Conservation (phyloP, 441 rosid genomes). For the Geranium incanum region DNA sequence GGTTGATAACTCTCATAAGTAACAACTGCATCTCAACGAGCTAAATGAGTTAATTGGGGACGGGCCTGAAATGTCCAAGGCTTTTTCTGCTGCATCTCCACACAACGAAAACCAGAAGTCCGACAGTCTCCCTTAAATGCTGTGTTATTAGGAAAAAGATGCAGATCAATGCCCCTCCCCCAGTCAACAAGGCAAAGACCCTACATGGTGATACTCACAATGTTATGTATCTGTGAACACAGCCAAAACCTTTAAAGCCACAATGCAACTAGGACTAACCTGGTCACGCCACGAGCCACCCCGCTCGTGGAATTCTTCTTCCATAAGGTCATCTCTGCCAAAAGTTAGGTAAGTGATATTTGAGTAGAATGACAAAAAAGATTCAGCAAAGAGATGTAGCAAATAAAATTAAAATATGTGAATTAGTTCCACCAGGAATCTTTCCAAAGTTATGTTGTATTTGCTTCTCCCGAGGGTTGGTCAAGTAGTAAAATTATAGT, state of each 20-base stretch:
- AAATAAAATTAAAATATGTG: no score
- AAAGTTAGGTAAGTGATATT: slow-evolving; percentile 14
- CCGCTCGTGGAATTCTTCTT: slow-evolving; percentile 43
- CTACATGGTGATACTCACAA: slow-evolving; percentile 30
- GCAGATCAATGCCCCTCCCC: slow-evolving; percentile 89
- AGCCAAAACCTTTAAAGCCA: background rate
- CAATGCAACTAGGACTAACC: slow-evolving; percentile 35
- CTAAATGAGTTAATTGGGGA: slow-evolving; percentile 15
- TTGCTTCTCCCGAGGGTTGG: no score
- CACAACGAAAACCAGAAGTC: slow-evolving; percentile 86
- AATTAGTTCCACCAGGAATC: no score
- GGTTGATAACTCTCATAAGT: slow-evolving; percentile 10
- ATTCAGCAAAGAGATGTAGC: background rate
- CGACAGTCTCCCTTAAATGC: slow-evolving; percentile 64
- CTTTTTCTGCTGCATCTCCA: slow-evolving; percentile 76
- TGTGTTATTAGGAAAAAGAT: slow-evolving; percentile 52
- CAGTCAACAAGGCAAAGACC: slow-evolving; percentile 95
- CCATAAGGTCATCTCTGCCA: slow-evolving; percentile 53
- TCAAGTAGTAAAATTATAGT: no score
- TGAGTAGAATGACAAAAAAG: slow-evolving; percentile 2
- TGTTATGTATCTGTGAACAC: background rate
- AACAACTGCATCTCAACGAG: slow-evolving; percentile 17
- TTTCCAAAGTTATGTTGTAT: no score
- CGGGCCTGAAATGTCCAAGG: slow-evolving; percentile 87
- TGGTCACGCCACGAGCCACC: slow-evolving; percentile 64